Conservation (phyloP, 306 rosid species). For the Lupinus albus region DNA sequence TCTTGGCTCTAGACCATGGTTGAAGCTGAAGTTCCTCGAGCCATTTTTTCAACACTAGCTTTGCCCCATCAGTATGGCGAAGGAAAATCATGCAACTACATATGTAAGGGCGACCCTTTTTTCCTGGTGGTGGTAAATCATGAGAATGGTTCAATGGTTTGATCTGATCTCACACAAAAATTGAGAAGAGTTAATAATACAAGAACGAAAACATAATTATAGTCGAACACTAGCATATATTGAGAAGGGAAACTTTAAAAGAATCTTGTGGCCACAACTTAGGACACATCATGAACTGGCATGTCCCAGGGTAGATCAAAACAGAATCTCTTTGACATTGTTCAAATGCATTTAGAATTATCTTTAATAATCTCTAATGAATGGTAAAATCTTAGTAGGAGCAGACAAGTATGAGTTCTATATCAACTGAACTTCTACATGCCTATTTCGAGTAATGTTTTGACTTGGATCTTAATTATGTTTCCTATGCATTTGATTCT, state of each 20-base stretch:
- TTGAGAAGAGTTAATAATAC: constrained; percentile 33
- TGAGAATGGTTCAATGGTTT: constrained; percentile 90
- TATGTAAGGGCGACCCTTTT: constrained; percentile 91
- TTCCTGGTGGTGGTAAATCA: constrained; percentile 92
- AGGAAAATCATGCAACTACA: constrained; percentile 94
- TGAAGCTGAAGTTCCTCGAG: constrained; percentile 75
- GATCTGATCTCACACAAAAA: constrained; percentile 62
- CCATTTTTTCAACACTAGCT: constrained; percentile 79
- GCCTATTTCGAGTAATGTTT: not conserved
- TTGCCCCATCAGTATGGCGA: constrained; percentile 72
- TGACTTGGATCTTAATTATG: constrained; percentile 3
- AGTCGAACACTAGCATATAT: not conserved
- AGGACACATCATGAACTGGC: constrained; percentile 19
- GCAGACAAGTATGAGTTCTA: constrained; percentile 5
- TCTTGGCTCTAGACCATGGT: constrained; percentile 82
- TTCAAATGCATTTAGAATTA: not conserved
- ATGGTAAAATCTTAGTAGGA: constrained; percentile 6
- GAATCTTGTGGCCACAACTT: constrained; percentile 3
- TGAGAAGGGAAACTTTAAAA: not conserved
- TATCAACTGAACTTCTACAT: constrained; percentile 26
- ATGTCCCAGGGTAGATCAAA: not conserved
- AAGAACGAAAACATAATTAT: constrained; percentile 24
- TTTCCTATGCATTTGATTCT: constrained; percentile 19
- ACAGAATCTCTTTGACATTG: constrained; percentile 31
- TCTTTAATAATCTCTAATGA: not conserved